Evolutionary conservation across 805 yeast genomes (phyloP), one percentile per base, ranked within the genome.

Genomic region (Candida germanica): DNA sequence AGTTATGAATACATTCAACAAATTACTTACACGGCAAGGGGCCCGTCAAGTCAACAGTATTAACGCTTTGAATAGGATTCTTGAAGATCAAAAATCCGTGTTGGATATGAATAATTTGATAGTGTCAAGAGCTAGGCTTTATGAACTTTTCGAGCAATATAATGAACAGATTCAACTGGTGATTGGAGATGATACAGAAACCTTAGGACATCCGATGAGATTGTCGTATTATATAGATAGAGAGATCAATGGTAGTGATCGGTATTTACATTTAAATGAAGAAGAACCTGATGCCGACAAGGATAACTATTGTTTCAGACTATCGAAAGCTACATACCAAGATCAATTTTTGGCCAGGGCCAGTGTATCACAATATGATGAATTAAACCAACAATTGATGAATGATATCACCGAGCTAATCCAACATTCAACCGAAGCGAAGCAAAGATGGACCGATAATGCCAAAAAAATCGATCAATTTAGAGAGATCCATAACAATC

Each of bases 391-490:
- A 4, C 40, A 40, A 5, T 42, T 64, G 13, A 35, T 48, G 3
- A 35, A 30, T 5, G 58, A 54, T n/a, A 57, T 67, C 3, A 45
- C 48, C 16, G 60, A 50, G 2, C 48, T 64, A 29, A 49, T 61
- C 3, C 45, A 44, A n/a, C 58, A 55, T 29, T 64, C 69, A 1
- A 48, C 59, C 0, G 53, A 42, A 21, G 54, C 63, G 11, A 62
- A 60, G 43, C 56, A 54, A 32, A 43, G 56, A 21, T 67, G 72
- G 72, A 46, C 51, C 26, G 39, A 26, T 8, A 64, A 64, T 41
- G 69, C 70, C 2, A 42, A 40, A 13, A 58, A 52, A 38, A 36
- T 67, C 33, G 66, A 58, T 36, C 41, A 36, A 27, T 46, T 66
- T 9, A 54, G 47, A 34, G 48, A 50, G 5, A 50, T 52, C 7